Base-by-base conservation (phyloP, 2,329 filamentous ascomycete genomes). In the Cordyceps fumosorosea region DNA sequence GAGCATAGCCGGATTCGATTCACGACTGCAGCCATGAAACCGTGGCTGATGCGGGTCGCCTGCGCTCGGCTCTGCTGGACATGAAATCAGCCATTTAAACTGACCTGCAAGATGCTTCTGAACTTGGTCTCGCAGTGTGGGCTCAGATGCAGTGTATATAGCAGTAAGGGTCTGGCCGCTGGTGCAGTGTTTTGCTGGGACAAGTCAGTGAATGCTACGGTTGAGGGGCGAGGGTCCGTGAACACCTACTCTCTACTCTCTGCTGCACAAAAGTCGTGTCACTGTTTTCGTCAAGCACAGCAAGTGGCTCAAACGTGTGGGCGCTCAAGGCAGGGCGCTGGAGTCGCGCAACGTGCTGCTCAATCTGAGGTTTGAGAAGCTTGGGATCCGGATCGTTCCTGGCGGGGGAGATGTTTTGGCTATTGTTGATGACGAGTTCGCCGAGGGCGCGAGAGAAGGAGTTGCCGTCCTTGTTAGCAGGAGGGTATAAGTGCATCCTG, bases 31-130 rank as follows among this genome's bases (percentile, higher is more conserved):
- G 45, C 60, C 58, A 56, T 63, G 63, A 55, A 67, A 56, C 26
- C 47, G 50, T 58, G 60, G 63, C 50, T 53, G 62, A 55, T 65
- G 63, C 58, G 65, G 59, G 48, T 65, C 67, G 64, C 64, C 64
- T 55, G 66, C 68, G 66, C 64, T 65, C 37, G 65, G 62, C 67
- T 72, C 65, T 62, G 66, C 67, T 52, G 75, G 72, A 64, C 77
- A 72, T 26, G 76, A 75, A 44, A 83, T 69, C 61, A 82, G 69
- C 74, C 77, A 83, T 67, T 82, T 78, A 67, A 80, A 83, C 70
- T 81, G 74, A 76, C 78, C 78, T 73, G 76, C 74, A 65, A 76
- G 70, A 69, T 81, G 79, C 65, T 73, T 76, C 56, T 72, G 68
- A 55, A 79, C 71, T 62, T 78, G 76, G 52, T 73, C 66, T 64